phyloP scores from a whole-genome alignment of 1,139 yeast species.

The Candida neerlandica region DNA sequence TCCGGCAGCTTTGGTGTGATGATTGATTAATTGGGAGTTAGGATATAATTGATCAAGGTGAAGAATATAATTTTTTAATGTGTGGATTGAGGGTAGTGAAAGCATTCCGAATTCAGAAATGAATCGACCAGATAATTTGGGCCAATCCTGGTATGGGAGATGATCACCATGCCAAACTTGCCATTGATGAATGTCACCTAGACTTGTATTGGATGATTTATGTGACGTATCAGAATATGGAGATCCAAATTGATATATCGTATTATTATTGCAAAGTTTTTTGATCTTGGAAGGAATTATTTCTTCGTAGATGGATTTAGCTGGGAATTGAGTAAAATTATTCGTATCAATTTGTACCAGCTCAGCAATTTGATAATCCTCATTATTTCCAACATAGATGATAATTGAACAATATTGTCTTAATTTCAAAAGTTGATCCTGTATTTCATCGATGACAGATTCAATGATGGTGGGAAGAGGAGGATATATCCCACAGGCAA shows the following conservation, averaged over 20 bases:
- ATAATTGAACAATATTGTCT: constrained; percentile 38
- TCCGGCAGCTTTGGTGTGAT: constrained; percentile 48
- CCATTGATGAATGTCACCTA: constrained; percentile 54
- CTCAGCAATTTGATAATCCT: constrained; percentile 50
- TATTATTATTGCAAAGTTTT: constrained; percentile 18
- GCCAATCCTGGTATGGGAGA: constrained; percentile 47
- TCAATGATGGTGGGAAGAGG: constrained; percentile 37
- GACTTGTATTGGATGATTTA: constrained; percentile 32
- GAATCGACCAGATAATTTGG: constrained; percentile 42
- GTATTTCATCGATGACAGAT: constrained; percentile 34
- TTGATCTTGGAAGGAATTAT: constrained; percentile 33
- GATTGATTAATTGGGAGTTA: constrained; percentile 39
- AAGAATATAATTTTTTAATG: constrained; percentile 28
- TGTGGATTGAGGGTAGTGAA: constrained; percentile 36
- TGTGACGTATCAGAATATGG: constrained; percentile 39
- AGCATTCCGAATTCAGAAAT: constrained; percentile 53
- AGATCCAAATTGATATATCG: constrained; percentile 45
- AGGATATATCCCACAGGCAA: constrained; percentile 55
- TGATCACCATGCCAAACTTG: constrained; percentile 52
- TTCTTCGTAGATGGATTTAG: constrained; percentile 40
- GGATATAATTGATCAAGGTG: constrained; percentile 36
- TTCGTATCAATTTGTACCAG: constrained; percentile 28
- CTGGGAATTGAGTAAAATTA: constrained; percentile 40
- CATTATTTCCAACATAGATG: constrained; percentile 47
- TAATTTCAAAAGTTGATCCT: constrained; percentile 37